Percentiles rank a stretch among this genome's conserved stretches.
These are phyloP conservation scores for Pilasporangium apinafurcum DNA, from an alignment of 352 stramenopile genomes.

Conservation along the genomic window DNA sequence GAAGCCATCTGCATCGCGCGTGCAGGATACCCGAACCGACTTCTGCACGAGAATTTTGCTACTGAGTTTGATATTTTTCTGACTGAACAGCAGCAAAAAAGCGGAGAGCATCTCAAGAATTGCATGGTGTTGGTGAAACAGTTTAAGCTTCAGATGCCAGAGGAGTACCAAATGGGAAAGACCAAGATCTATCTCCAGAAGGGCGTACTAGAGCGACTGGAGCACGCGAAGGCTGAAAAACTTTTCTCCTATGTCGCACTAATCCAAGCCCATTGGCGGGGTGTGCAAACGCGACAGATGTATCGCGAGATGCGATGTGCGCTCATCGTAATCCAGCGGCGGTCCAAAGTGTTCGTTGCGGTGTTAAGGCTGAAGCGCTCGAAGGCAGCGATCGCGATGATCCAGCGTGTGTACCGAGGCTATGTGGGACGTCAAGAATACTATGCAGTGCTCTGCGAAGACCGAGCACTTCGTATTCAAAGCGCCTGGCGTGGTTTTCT, in stretches of 20 bases:
- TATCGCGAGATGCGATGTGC: constrained; percentile 28
- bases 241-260: constrained; percentile 52
- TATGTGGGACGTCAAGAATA: constrained; percentile 16
- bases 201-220: constrained; percentile 66
- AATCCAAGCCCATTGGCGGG: constrained; percentile 64
- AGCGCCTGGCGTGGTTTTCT: constrained; percentile 28
- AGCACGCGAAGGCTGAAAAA: constrained; percentile 55
- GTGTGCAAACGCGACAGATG: constrained; percentile 23
- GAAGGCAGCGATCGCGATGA: constrained; percentile 4
- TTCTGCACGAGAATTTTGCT: constrained; percentile 72
- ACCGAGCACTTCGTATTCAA: constrained; percentile 39
- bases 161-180: constrained; percentile 77
- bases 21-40: constrained; percentile 67
- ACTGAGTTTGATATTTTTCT: constrained; percentile 69
- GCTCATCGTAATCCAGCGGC: constrained; percentile 39
- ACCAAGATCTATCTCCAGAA: constrained; percentile 87
- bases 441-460: constrained; percentile 18
- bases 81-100: constrained; percentile 21
- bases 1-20: constrained; percentile 75
- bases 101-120: constrained; percentile 15
- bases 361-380: constrained; percentile 23
- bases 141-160: constrained; percentile 49
- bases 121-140: constrained; percentile 51
- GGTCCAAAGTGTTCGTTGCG: constrained; percentile 37
- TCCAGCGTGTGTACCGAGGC: constrained; percentile 31